Evolutionary conservation across 1,139 yeast genomes (phyloP), one percentile per base, ranked within the genome.

Genomic region (Kodamaea fungicola): DNA sequence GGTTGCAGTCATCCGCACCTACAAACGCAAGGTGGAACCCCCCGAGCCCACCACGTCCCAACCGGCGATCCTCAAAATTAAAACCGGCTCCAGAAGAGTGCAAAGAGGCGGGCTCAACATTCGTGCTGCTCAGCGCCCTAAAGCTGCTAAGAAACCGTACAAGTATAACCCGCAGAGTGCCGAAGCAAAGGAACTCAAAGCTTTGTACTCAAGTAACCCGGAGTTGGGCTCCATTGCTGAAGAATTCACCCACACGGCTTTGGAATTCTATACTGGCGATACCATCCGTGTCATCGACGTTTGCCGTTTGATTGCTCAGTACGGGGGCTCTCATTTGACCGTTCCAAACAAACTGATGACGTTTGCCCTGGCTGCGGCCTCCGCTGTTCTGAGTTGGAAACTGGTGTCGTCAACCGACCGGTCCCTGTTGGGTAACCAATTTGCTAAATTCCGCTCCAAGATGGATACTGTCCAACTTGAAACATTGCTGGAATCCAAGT

Each of bases 261-360:
- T 76, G 16, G 56, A 48, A 13, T 68, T 66, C 46, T 71, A 62
- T 42, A 45, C 59, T 21, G 78, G 76, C 1, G 65, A 75, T 40
- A 49, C 63, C 22, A 52, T 48, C 32, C 59, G 54, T 37, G 62
- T 66, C 1, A 43, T 64, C 26, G 61, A 57, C 8, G 38, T 66
- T 4, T 59, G 61, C 6, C 39, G 53, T 1, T 44, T 51, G 8
- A 43, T 64, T n/a, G 44, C 56, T 3, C 62, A 63, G 30, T 40
- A 55, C 6, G 47, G 50, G 21, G 54, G 54, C 9, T 50, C 45
- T 3, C 41, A 38, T 12, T 41, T 50, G 37, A 51, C 57, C 1
- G 28, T 12, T 23, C 26, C 26, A 31, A 16, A 16, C 9, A 19
- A 9, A 27, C 30, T 7, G 24, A 31, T 19, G 22, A n/a, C 23